A percentile compares a stretch with the other conserved stretches of the same genome.
phyloP scores from a whole-genome alignment of 768 basidiomycete genomes.

The Chiua virens region DNA sequence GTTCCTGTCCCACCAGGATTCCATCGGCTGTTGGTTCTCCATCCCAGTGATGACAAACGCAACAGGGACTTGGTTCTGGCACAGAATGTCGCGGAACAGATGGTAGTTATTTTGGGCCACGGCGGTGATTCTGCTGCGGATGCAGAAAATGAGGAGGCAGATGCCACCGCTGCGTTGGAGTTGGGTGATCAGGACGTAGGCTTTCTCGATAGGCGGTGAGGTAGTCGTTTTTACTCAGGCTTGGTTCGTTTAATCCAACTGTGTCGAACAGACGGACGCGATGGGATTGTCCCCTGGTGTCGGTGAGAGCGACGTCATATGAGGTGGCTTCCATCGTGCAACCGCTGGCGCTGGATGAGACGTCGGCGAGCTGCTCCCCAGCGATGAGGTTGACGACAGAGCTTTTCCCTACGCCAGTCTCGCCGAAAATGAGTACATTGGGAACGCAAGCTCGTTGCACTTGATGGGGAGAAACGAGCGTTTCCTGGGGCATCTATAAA shows the following conservation, averaged over 20 bases:
- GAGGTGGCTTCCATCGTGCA: slow-evolving; percentile 34
- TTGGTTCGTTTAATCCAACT: slow-evolving; percentile 31
- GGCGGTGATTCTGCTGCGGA: slow-evolving; percentile 34
- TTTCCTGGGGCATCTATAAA: slow-evolving; percentile 5
- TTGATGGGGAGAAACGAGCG: slow-evolving; percentile 8
- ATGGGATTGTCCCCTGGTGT: slow-evolving; percentile 12
- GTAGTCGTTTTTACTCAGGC: slow-evolving; percentile 20
- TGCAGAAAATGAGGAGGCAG: slow-evolving; percentile 33
- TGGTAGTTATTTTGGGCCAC: slow-evolving; percentile 32
- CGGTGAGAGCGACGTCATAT: slow-evolving; percentile 27
- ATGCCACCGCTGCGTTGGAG: slow-evolving; percentile 33
- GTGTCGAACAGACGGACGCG: slow-evolving; percentile 35
- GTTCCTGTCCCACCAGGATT: slow-evolving; percentile 35
- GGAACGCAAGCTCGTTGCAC: slow-evolving; percentile 25
- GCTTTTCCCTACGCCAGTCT: slow-evolving; percentile 38
- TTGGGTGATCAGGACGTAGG: slow-evolving; percentile 35
- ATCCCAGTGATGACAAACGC: slow-evolving; percentile 32
- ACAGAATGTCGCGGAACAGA: slow-evolving; percentile 30
- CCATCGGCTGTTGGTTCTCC: slow-evolving; percentile 34
- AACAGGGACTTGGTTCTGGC: slow-evolving; percentile 31
- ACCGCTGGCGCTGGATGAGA: slow-evolving; percentile 32
- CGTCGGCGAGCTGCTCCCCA: slow-evolving; percentile 23
- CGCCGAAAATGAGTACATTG: slow-evolving; percentile 39
- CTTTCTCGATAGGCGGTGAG: slow-evolving; percentile 32
- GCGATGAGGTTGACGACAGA: slow-evolving; percentile 42